Evolutionary conservation across 768 basidiomycete genomes (phyloP), one percentile per base, ranked within the genome.

Genomic region (Russula griseocarnosa): DNA sequence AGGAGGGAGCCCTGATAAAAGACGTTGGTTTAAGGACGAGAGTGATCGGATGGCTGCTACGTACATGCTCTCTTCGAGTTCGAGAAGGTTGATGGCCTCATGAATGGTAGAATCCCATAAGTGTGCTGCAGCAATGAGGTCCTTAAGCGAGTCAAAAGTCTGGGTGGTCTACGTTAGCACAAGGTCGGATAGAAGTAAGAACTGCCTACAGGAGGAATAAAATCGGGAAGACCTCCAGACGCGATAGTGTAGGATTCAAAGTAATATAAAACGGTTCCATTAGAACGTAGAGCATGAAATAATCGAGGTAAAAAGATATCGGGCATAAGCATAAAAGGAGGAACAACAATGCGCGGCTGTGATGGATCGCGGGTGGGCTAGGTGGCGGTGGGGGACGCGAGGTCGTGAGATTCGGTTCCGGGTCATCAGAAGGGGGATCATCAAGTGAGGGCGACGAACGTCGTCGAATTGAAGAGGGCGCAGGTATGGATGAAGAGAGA

Each of bases 81-180:
- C 88, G 51, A 92, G 75, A 44, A 82, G 75, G 38, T 75, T 75
- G 63, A 91, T 78, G 9, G 87, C 83, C 68, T 90, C 86, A 68
- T 86, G 84, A 20, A 93, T 81, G 52, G 84, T 80, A 9, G 85
- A 82, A 65, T 91, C 88, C 91, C 90, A 93, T 28, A 82, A 74
- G 55, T 83, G 79, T 60, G 87, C 87, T 50, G 89, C 83, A 55
- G 77, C 73, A 67, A 89, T 82, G 61, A 93, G 78, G 54, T 88
- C 83, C 61, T 86, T 81, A 47, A 93, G 78, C 36, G 84, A 79
- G 68, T 81, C 79, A 67, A 90, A 75, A 55, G 87, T 85, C 88
- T 91, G 28, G n/a, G 55, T n/a, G 9, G 14, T n/a, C 6, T 32
- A 34, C 46, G 38, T 58, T 51, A 61, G 60, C 32, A 16, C 32